Base-by-base conservation (phyloP, 495 filamentous ascomycete genomes). In the Podospora pseudoanserina region DNA sequence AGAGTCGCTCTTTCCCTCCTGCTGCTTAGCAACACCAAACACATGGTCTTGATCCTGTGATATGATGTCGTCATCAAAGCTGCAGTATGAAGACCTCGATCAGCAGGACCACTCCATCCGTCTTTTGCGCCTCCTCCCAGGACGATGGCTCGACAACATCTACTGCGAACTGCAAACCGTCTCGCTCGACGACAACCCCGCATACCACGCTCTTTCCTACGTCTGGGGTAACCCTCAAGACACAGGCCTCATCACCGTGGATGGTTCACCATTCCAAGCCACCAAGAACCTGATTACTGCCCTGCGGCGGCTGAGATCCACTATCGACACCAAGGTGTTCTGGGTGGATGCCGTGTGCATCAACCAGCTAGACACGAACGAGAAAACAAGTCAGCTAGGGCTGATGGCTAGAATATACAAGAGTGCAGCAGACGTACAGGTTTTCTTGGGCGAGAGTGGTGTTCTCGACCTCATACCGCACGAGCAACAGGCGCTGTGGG, bases 141-240 rank as follows among this genome's bases (percentile, higher is more conserved):
- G 61, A 19, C 61, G 61, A 32, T 63, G 61, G 61, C 15, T 44
- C 13, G 61, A 63, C 23, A 20, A 44, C 16, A 63, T 63, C 61
- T 11, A 44, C 28, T 63, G 61, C 61, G 49, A 20, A 18, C 61
- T 63, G 61, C 4, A 63, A 23, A 63, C 61, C 18, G 27, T 11
- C 61, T 63, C 61, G 3, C 61, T 63, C 7, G 61, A 63, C 32
- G 61, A 44, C 61, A 44, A 23, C 27, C 61, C 27, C 61, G 27
- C 23, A n/a, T 79, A 76, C 59, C 63, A 76, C 11, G 71, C 76
- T 20, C 66, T 77, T 2, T 79, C 77, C 2, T 79, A 79, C 69
- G 69, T 70, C 63, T 79, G 77, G 77, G 77, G 77, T 15, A 60
- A 49, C 15, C n/a, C 60, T 16, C 13, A 32, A 1, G 57, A 59